phyloP scores from a whole-genome alignment of 306 rosid genomes.

The Quercus engelmannii region DNA sequence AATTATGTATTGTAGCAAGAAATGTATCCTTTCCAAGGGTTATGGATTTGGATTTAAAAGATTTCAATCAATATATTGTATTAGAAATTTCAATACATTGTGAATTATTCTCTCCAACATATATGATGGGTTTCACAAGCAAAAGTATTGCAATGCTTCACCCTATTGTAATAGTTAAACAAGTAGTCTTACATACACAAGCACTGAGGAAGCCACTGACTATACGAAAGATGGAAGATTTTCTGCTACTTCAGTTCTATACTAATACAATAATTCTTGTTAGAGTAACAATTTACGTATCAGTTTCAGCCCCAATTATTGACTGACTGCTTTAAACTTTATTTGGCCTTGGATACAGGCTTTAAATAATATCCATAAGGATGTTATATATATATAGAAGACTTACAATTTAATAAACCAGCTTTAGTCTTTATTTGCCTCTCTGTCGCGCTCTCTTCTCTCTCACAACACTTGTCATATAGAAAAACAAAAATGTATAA shows the following conservation, averaged over 20 bases:
- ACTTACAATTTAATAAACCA: slow-evolving; percentile 4
- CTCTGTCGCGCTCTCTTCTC: neutral
- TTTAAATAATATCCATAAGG: slow-evolving; percentile 3
- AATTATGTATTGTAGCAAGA: neutral
- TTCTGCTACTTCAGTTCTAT: neutral
- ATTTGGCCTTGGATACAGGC: slow-evolving; percentile 24
- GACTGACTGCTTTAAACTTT: slow-evolving; percentile 26
- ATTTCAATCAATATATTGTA: too few species aligned
- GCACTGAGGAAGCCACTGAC: too few species aligned
- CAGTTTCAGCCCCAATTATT: slow-evolving; percentile 24
- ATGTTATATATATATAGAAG: neutral
- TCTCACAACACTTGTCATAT: neutral
- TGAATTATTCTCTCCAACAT: too few species aligned
- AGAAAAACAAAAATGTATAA: too few species aligned
- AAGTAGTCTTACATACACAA: too few species aligned
- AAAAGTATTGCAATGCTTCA: too few species aligned
- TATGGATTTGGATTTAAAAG: too few species aligned
- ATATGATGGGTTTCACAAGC: too few species aligned
- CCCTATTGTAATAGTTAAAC: too few species aligned
- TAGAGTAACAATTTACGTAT: neutral
- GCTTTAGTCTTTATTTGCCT: neutral
- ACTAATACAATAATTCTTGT: neutral
- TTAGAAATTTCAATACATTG: too few species aligned
- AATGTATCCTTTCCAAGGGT: neutral
- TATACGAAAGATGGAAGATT: neutral